Conservation (phyloP, 73 alveolate species). For the Effrenium voratum region DNA sequence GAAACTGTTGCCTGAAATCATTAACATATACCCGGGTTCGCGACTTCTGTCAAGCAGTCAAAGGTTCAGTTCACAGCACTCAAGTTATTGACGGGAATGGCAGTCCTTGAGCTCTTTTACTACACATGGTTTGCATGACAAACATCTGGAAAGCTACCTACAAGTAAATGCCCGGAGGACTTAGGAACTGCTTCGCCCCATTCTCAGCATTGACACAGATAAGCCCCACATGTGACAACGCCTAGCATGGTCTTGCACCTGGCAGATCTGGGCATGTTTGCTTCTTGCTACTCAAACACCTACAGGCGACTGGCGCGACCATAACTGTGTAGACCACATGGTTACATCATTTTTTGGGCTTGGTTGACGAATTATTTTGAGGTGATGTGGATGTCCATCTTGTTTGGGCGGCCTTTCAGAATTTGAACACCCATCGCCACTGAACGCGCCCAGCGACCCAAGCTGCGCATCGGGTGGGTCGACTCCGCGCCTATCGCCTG, state of each 20-base stretch:
- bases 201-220: not conserved
- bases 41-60: not conserved
- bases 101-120: not conserved
- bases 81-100: not conserved
- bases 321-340: not conserved
- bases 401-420: not conserved
- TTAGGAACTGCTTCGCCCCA: not conserved
- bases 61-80: not conserved
- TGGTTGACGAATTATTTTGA: not conserved
- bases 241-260: no score
- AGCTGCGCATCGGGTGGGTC: not conserved
- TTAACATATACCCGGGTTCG: not conserved
- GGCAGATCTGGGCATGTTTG: no score
- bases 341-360: not conserved
- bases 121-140: not conserved
- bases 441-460: not conserved
- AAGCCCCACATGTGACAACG: no score
- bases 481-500: not conserved
- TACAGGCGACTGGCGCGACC: no score
- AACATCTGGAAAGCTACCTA: no score
- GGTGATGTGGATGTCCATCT: not conserved
- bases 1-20: not conserved
- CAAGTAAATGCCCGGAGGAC: not conserved
- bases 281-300: no score
- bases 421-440: not conserved